These are phyloP conservation scores for Citrullus amarus DNA, from an alignment of 306 rosid species.

Conservation along the genomic window DNA sequence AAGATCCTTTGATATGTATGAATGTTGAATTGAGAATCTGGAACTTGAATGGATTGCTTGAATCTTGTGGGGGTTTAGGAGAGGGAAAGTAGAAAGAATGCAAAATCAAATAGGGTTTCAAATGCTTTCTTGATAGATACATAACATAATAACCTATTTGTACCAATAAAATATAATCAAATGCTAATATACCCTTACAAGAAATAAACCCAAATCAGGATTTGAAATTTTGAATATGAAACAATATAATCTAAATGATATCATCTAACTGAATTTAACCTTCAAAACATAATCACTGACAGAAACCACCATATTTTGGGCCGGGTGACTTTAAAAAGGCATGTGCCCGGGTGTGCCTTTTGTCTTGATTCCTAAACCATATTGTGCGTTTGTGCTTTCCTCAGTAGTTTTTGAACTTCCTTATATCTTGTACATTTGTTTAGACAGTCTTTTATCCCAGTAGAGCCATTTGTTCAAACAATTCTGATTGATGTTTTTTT, in stretches of 20 bases:
- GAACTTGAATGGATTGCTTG: background rate
- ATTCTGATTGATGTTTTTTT: background rate
- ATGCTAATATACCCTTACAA: background rate
- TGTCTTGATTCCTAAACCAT: too few relatives aligned
- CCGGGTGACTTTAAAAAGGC: background rate
- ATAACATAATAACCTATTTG: background rate
- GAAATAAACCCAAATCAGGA: background rate
- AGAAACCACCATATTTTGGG: background rate
- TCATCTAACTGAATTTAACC: background rate
- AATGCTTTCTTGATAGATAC: background rate
- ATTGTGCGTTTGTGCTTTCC: too few relatives aligned
- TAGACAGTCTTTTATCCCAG: background rate
- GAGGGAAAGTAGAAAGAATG: background rate
- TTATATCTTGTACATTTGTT: background rate
- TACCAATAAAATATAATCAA: background rate
- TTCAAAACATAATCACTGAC: background rate
- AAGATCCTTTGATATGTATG: background rate
- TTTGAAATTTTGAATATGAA: background rate
- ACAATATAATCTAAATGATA: background rate
- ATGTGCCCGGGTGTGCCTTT: background rate
- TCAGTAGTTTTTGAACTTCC: too few relatives aligned
- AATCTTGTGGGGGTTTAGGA: background rate
- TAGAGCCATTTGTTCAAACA: background rate
- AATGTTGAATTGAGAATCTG: background rate
- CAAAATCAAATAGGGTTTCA: background rate